Base-by-base conservation (phyloP, 129 eudicot genomes). In the Arctium lappa region DNA sequence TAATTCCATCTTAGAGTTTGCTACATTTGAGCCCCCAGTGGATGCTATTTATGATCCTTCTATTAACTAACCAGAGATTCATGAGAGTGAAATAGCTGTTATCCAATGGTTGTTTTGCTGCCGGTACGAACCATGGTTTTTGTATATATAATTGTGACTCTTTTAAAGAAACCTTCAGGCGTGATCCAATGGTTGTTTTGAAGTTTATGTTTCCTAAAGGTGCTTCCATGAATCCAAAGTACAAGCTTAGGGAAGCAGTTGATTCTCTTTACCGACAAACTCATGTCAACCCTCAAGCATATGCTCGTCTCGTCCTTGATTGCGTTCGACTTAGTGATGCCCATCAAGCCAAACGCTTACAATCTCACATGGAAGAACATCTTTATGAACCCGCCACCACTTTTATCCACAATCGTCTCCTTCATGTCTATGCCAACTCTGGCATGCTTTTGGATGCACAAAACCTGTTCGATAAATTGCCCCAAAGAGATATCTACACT, bases 331-430 rank as follows among this genome's bases (percentile, higher is more conserved):
- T 76, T 36, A 86, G 80, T 33, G 89, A 88, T 30, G 36, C 40
- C 40, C 73, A 16, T 75, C 89, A 86, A 83, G 89, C 89, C 60
- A 88, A 86, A 37, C 84, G 91, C 32, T 11, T 88, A 16, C 88
- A 88, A 77, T 65, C 80, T 50, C 91, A 88, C 84, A 83, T 88
- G 91, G 91, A 88, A 37, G 68, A 83, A 56, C 62, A 88, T 78
- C 79, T 80, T 1, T 83, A 80, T 73, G 80, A 88, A 86, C 91
- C 91, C 84, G 77, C 84, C 10, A 46, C 86, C 78, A 85, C 91
- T 8, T 88, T 88, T 66, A 31, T 88, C 63, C 85, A 83, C 46
- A 88, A 88, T 77, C 87, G 89, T 44, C 91, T 88, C 36, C 78
- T 88, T 7, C 85, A 88, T 3, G 66, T 88, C 0, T 80, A 83